phyloP scores from a whole-genome alignment of 1,284 basidiomycete genomes.

The Austroboletus rostrupii region DNA sequence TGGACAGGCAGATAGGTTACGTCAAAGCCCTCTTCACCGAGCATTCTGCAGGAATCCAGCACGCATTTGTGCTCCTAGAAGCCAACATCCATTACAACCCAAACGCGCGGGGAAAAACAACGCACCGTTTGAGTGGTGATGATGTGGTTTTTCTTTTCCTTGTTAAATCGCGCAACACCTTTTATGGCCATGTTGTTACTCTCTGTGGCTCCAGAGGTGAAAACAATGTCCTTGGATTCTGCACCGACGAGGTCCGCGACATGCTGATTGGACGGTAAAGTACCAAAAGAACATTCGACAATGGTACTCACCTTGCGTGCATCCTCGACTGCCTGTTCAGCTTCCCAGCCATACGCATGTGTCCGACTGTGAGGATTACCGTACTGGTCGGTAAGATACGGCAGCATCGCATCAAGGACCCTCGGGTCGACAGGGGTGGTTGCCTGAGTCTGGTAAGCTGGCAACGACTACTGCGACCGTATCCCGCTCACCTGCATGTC shows the following conservation, averaged over 20 bases:
- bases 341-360: conserved; percentile 99
- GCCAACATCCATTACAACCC: conserved; percentile 1
- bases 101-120: conserved; percentile 10
- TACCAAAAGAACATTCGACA: background rate
- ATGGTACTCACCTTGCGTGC: conserved; percentile 67
- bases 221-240: conserved; percentile 93
- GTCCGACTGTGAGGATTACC: conserved; percentile 98
- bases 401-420: conserved; percentile 96
- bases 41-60: conserved; percentile 93
- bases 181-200: conserved; percentile 99
- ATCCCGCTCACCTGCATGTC: conserved; percentile 76
- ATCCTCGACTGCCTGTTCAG: conserved; percentile 90
- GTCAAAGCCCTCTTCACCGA: conserved; percentile 96
- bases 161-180: conserved; percentile 93
- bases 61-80: conserved; percentile 98
- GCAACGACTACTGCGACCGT: background rate
- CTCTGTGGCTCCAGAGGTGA: conserved; percentile 98
- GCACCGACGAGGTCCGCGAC: conserved; percentile 92
- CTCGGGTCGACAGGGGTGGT: conserved; percentile 98
- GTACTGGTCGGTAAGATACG: conserved; percentile 93
- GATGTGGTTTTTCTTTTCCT: conserved; percentile 85
- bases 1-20: conserved; percentile 96
- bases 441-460: conserved; percentile 51
- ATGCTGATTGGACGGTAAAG: conserved; percentile 48
- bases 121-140: conserved; percentile 88